Evolutionary conservation across 805 yeast species (phyloP), one percentile per base, ranked within the genome.

Genomic region (Candida schatavii): DNA sequence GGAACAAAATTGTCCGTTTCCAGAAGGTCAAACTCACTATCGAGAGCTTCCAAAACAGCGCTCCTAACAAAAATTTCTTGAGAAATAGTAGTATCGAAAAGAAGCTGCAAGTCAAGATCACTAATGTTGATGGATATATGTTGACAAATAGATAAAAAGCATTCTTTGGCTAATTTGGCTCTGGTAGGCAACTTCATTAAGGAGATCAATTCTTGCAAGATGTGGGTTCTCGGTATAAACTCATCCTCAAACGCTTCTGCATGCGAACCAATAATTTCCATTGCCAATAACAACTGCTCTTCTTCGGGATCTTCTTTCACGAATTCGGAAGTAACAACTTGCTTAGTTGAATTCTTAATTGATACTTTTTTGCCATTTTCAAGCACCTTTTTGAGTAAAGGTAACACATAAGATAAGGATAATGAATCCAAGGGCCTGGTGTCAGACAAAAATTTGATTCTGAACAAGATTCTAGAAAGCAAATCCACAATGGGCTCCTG

Each of bases 231-330:
- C 15, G 96, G 95, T 43, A 87, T 79, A 1, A 77, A 60, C 0
- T 72, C 71, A 54, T 83, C 82, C 49, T 75, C 80, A 56, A 93
- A 84, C 11, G 72, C 74, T 48, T 81, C 89, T 18, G 83, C 75
- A 53, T 85, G 90, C 2, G 75, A 74, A 31, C 81, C 71, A 42
- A 91, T 69, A 31, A 89, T 80, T 54, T 87, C 95, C 51, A 90
- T 62, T 0, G 91, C 85, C 43, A 91, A 66, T 38, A 85, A 61
- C 38, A 89, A 67, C 52, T 87, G 91, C 57, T 89, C 97, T 60
- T 90, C 97, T 56, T 85, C 89, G n/a, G 81, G 81, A 50, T 82
- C 88, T 58, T 87, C 96, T 42, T 88, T 91, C 23, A 76, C 76
- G 57, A 83, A 85, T 52, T 87, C 95, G 2, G 82, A 68, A 23